Evolutionary conservation across 2,329 filamentous ascomycete species (phyloP).

Genomic region (Pestalotiopsis sp.): DNA sequence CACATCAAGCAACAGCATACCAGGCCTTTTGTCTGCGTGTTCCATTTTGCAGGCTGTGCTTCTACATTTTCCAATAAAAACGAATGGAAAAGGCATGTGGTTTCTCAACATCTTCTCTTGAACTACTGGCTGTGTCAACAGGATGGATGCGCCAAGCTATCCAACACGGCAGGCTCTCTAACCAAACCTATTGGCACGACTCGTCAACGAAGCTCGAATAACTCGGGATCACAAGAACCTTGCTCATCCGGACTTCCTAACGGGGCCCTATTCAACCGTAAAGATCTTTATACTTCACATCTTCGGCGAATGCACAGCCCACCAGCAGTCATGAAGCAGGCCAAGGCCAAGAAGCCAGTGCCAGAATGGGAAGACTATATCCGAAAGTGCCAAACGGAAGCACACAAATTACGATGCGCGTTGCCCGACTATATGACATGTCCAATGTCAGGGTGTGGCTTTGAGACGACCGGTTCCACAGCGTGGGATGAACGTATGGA

Average conservation of each 20-base stretch:
- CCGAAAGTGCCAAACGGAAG: conserved; percentile 57
- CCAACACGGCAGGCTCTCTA: no score
- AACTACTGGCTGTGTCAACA: conserved; percentile 77
- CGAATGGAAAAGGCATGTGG: conserved; percentile 92
- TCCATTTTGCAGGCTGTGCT: conserved; percentile 74
- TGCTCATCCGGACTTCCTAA: conserved; percentile 44
- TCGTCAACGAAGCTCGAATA: no score
- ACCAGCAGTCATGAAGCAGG: conserved; percentile 40
- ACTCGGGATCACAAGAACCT: conserved; percentile 12
- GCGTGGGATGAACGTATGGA: conserved; percentile 87
- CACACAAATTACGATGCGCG: conserved; percentile 61
- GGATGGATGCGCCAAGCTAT: conserved; percentile 51
- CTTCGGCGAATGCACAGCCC: conserved; percentile 81
- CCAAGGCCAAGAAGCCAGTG: conserved; percentile 36
- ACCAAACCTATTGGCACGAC: no score
- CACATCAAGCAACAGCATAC: conserved; percentile 57
- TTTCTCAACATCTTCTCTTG: conserved; percentile 76
- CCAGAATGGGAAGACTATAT: conserved; percentile 56
- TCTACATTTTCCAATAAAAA: conserved; percentile 81
- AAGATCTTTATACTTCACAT: conserved; percentile 90
- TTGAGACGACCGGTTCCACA: conserved; percentile 59
- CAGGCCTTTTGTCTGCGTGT: conserved; percentile 74
- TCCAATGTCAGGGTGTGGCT: conserved; percentile 61
- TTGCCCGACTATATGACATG: conserved; percentile 65
- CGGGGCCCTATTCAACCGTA: conserved; percentile 79